Evolutionary conservation across 768 basidiomycete genomes (phyloP).

Genomic region (Leccinum disarticulatum): DNA sequence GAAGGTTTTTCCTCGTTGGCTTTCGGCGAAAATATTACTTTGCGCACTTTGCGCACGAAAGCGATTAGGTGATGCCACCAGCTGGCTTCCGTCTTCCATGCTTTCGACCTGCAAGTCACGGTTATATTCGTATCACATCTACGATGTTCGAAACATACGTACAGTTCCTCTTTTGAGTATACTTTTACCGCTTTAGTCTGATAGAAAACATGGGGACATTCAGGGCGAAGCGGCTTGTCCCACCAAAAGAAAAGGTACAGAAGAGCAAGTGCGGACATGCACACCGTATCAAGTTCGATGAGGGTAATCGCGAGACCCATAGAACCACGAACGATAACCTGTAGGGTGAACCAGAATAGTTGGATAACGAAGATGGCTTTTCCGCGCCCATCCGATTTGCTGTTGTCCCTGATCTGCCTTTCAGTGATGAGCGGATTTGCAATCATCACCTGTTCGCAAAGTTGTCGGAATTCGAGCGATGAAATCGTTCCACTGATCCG

Average conservation of each 20-base stretch:
- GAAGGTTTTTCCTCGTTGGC: too few relatives aligned
- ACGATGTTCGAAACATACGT: neutral
- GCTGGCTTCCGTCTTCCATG: neutral
- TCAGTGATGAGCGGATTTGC: neutral
- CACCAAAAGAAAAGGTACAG: neutral
- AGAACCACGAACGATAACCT: neutral
- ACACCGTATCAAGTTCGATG: neutral
- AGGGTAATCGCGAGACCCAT: neutral
- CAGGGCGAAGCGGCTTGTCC: neutral
- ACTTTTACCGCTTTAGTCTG: neutral
- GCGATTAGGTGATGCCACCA: too few relatives aligned
- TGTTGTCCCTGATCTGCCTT: neutral
- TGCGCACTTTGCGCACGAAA: too few relatives aligned
- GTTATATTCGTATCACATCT: neutral
- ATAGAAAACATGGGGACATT: neutral
- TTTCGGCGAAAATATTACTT: too few relatives aligned
- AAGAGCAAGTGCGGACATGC: neutral
- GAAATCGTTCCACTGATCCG: neutral
- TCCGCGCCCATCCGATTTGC: neutral
- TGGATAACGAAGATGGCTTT: neutral
- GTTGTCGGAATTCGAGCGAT: neutral
- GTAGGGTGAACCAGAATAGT: neutral
- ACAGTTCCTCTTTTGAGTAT: neutral
- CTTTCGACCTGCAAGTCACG: neutral
- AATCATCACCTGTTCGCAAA: neutral